Percentiles rank a stretch among this genome's conserved stretches.
Evolutionary conservation across 2,329 filamentous ascomycete genomes (phyloP).

Genomic region (Pestalotiopsis sp.): DNA sequence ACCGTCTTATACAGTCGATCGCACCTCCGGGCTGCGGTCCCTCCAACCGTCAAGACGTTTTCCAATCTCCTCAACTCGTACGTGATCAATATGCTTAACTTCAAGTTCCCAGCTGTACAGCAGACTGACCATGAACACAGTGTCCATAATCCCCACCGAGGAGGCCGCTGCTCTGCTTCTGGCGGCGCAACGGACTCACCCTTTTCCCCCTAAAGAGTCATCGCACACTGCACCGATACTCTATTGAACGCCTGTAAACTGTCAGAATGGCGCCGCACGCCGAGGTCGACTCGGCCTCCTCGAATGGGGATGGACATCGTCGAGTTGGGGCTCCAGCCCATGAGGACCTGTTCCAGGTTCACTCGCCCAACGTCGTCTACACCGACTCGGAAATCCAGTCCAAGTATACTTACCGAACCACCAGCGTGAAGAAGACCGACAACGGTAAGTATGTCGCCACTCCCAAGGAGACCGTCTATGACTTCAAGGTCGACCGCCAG

Average conservation of each 20-base stretch:
- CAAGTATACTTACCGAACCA: constrained; percentile 96
- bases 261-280: constrained; percentile 91
- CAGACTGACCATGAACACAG: constrained; percentile 44
- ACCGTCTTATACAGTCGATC: constrained; percentile 42
- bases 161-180: constrained; percentile 84
- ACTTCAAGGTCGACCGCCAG: constrained; percentile 96
- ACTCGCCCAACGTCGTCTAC: constrained; percentile 91
- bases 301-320: constrained; percentile 59
- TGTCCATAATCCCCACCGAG: constrained; percentile 93
- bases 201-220: constrained; percentile 53
- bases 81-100: constrained; percentile 35
- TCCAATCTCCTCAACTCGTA: constrained; percentile 98
- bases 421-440: constrained; percentile 67
- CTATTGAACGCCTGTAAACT: constrained; percentile 19
- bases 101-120: neutral
- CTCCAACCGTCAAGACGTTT: constrained; percentile 84
- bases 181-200: constrained; percentile 76
- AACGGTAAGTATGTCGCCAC: constrained; percentile 79
- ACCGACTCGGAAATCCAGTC: constrained; percentile 84
- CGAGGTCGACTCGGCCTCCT: constrained; percentile 54
- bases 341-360: constrained; percentile 77
- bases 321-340: constrained; percentile 35
- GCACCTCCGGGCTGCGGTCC: constrained; percentile 62
- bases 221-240: constrained; percentile 26
- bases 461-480: constrained; percentile 86